These are phyloP conservation scores for Kwoniella botswanensis DNA, from an alignment of 768 basidiomycete species.

Conservation along the genomic window DNA sequence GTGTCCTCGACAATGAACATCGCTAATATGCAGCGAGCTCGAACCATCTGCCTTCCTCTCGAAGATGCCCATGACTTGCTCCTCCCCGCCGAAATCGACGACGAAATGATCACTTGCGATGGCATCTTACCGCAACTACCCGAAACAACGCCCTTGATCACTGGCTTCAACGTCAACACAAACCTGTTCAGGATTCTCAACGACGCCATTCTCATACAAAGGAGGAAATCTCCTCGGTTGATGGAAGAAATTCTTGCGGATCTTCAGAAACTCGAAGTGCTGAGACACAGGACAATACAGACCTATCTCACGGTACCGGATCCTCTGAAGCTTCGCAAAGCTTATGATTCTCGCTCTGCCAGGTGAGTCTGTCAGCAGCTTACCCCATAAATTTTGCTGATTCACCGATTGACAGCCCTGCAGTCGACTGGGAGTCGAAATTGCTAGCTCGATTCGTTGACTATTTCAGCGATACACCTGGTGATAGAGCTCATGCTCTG, in stretches of 20 bases:
- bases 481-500: slow-evolving; percentile 37
- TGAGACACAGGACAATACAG: slow-evolving; percentile 39
- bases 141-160: slow-evolving; percentile 44
- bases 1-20: not conserved
- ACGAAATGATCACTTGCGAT: slow-evolving; percentile 48
- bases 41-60: slow-evolving; percentile 63
- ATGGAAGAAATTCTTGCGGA: slow-evolving; percentile 45
- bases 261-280: slow-evolving; percentile 39
- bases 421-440: slow-evolving; percentile 43
- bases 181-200: slow-evolving; percentile 49
- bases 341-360: slow-evolving; percentile 32
- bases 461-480: slow-evolving; percentile 35
- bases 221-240: slow-evolving; percentile 37
- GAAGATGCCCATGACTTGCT: slow-evolving; percentile 65
- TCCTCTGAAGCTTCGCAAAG: slow-evolving; percentile 33
- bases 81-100: slow-evolving; percentile 51
- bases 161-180: slow-evolving; percentile 50
- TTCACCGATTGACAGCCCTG: slow-evolving; percentile 25
- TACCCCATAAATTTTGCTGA: not conserved
- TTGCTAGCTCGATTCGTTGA: slow-evolving; percentile 41
- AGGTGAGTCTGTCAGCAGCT: slow-evolving; percentile 24
- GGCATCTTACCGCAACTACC: slow-evolving; percentile 45
- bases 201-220: slow-evolving; percentile 42
- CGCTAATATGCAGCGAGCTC: slow-evolving; percentile 35
- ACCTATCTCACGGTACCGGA: slow-evolving; percentile 36